Evolutionary conservation across 2,329 filamentous ascomycete species (phyloP).

Genomic region (Aureobasidium sp.): DNA sequence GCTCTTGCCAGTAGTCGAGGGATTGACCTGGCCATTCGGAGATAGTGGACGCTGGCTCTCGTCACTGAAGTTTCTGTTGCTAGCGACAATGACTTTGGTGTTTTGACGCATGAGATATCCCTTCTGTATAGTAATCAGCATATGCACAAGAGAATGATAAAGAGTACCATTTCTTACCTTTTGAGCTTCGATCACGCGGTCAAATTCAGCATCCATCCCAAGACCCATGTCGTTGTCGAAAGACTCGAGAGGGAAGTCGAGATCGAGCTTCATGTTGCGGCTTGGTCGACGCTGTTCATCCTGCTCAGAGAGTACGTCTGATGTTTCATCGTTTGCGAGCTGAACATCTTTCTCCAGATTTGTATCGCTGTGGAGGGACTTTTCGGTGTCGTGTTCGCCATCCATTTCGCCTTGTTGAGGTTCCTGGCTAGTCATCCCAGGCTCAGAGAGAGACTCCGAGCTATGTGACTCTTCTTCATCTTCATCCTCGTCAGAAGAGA

Average conservation of each 20-base stretch:
- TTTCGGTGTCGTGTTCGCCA: background rate
- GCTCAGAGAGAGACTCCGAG: slow-evolving; percentile 10
- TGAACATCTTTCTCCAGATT: slow-evolving; percentile 16
- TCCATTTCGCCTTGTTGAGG: background rate
- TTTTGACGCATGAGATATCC: slow-evolving; percentile 98
- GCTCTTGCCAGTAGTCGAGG: slow-evolving; percentile 33
- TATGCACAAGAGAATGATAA: background rate
- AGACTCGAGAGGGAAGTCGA: slow-evolving; percentile 73
- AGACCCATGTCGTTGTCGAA: slow-evolving; percentile 61
- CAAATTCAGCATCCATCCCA: slow-evolving; percentile 85
- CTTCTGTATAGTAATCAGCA: slow-evolving; percentile 56
- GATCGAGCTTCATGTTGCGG: slow-evolving; percentile 25
- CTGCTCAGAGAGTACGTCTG: background rate
- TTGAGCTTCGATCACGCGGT: slow-evolving; percentile 89
- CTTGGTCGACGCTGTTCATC: slow-evolving; percentile 12
- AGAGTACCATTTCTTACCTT: slow-evolving; percentile 60
- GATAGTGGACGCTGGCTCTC: slow-evolving; percentile 37
- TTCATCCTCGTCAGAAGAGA: background rate
- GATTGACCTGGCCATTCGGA: slow-evolving; percentile 3
- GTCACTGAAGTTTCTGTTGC: slow-evolving; percentile 50
- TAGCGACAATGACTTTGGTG: slow-evolving; percentile 93
- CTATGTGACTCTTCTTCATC: background rate
- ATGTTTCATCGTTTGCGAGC: background rate
- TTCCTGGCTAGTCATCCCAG: slow-evolving; percentile 5
- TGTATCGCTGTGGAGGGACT: slow-evolving; percentile 15